Evolutionary conservation across 495 filamentous ascomycete genomes (phyloP).

Genomic region (Oleoguttula mirabilis): DNA sequence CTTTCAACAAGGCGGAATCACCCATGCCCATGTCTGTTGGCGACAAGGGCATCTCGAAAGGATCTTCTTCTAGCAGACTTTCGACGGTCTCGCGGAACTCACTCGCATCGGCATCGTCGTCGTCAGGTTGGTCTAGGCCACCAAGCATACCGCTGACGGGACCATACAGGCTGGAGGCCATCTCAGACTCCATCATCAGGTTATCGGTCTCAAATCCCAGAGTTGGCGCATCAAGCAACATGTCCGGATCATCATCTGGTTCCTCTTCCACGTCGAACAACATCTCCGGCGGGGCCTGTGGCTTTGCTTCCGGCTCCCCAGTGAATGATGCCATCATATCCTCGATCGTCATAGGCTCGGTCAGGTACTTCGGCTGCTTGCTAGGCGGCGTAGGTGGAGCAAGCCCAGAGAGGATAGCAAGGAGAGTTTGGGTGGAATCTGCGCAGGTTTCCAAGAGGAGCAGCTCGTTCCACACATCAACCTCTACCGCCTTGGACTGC

Average conservation of each 20-base stretch:
- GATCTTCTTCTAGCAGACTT: conserved; percentile 61
- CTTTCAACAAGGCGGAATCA: conserved; percentile 10
- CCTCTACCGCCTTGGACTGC: conserved; percentile 54
- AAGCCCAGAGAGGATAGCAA: conserved; percentile 66
- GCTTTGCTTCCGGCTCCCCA: conserved; percentile 34
- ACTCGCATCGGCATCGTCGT: conserved; percentile 17
- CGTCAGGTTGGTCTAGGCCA: conserved; percentile 19
- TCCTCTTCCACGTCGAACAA: conserved; percentile 18
- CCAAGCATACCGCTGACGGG: conserved; percentile 14
- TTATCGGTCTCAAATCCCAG: conserved; percentile 14
- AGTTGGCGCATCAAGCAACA: background rate
- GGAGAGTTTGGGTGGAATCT: conserved; percentile 90
- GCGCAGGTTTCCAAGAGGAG: conserved; percentile 89
- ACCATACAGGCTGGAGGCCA: conserved; percentile 18
- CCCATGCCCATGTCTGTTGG: conserved; percentile 3
- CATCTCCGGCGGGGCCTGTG: conserved; percentile 11
- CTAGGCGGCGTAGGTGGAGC: conserved; percentile 71
- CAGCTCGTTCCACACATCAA: conserved; percentile 73
- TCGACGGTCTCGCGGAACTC: conserved; percentile 41
- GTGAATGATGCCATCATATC: conserved; percentile 85
- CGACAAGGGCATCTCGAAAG: conserved; percentile 46
- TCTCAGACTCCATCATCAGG: conserved; percentile 17
- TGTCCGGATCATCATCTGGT: conserved; percentile 6
- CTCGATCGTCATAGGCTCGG: conserved; percentile 69
- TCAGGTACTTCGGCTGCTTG: conserved; percentile 72